Base-by-base conservation (phyloP, 495 filamentous ascomycete genomes). In the Annulohypoxylon nitens region DNA sequence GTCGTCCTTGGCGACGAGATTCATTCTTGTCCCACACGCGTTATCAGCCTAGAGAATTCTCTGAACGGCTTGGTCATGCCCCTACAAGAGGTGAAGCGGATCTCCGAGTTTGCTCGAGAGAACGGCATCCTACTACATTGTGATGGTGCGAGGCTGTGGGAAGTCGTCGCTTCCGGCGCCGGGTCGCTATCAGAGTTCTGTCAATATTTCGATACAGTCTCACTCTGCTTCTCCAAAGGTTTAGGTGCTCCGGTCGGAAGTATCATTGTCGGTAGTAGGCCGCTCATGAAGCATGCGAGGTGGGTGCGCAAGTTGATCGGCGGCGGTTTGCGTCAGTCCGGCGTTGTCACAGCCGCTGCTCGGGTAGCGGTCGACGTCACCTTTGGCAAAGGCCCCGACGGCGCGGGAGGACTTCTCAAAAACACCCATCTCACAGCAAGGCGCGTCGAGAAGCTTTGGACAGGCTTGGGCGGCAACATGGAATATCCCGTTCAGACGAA, bases 111-210 rank as follows among this genome's bases (percentile, higher is more conserved):
- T 84, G 91, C 92, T 3, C 85, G 86, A 57, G 81, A 84, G n/a
- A 80, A 92, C 39, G 82, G 79, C 14, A 90, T 95, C 47, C 83
- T 87, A 57, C 82, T 94, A 68, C 93, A 95, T 80, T 83, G 93
- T 50, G 93, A 97, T 72, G 93, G 93, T n/a, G 93, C 93, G 2
- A 78, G 93, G 25, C 76, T 97, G 18, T 97, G 91, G 91, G 90
- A 93, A 69, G 91, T 90, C 0, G 86, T 87, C 12, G 84, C 84
- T 5, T 81, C 88, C 0, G 84, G 85, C 1, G 86, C 86, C 3
- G 86, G 88, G 1, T 83, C 78, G 18, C 78, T 97, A 18, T 70
- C 84, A 11, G 92, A 93, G 1, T 96, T 88, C 76, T 84, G 89
- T 39, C 85, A 77, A 43, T 82, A 89, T 53, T 92, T 94, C 70